Evolutionary conservation across 2,329 filamentous ascomycete genomes (phyloP), one percentile per base, ranked within the genome.

Genomic region (Ceratocystis alfenasii): DNA sequence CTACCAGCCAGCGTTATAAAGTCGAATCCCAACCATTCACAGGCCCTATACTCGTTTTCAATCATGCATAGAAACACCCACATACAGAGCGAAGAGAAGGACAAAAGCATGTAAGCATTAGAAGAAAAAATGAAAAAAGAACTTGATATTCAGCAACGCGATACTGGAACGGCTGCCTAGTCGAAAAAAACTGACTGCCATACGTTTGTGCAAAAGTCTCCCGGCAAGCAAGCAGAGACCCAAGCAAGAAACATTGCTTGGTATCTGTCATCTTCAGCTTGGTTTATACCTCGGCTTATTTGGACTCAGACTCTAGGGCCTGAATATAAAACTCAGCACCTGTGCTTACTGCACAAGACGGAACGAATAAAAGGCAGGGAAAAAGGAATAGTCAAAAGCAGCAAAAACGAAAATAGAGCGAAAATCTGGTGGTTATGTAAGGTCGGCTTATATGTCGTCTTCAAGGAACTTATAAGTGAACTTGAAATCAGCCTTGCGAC

Each of bases 401-500:
- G 25, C 33, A 62, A 20, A 60, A n/a, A 20, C 28, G n/a, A 17
- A 33, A 33, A 33, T 28, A 55, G n/a, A 8, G 48, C n/a, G 7
- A 22, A 57, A 30, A 15, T 30, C 15, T 12, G 7, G n/a, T 5
- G 48, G 48, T 8, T 12, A 25, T 8, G 17, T 30, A n/a, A 50
- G 5, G 17, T 48, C 48, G 30, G 20, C 22, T 30, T 66, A 87
- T 72, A 96, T 83, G 76, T 96, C 93, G 74, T 97, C 93, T 76
- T 97, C 93, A 70, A 97, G 83, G 78, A 94, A 97, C 77, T 95
- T 95, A 81, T 97, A 97, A 68, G 90, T 88, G 77, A 97, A 97
- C 78, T 95, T 95, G 81, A 97, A 97, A 75, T 97, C 93, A 66
- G 90, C 92, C 80, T 97, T 96, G 74, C 93, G 82, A 70, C 93